Evolutionary conservation across 495 filamentous ascomycete genomes (phyloP).

Genomic region (Ascobolus immersus): DNA sequence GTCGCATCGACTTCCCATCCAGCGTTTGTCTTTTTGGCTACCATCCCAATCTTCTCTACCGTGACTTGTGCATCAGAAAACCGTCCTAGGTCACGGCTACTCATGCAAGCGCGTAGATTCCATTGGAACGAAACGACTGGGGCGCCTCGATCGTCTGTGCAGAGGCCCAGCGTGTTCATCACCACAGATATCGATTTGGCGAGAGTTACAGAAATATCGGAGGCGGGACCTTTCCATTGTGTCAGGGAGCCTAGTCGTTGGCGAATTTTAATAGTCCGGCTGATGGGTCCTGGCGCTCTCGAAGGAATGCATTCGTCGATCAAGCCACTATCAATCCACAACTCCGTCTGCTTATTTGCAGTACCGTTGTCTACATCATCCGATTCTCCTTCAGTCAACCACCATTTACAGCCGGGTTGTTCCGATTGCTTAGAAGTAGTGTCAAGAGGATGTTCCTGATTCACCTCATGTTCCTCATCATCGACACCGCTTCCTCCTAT

Average conservation of each 20-base stretch:
- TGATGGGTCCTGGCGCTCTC: too few species aligned
- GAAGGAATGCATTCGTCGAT: too few species aligned
- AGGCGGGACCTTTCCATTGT: conserved; percentile 2
- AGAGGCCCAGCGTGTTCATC: conserved; percentile 6
- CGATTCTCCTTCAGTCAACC: neutral
- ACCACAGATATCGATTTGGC: conserved; percentile 4
- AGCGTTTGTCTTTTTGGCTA: too few species aligned
- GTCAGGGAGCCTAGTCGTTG: conserved; percentile 3
- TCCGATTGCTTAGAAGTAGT: neutral
- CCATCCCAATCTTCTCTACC: too few species aligned
- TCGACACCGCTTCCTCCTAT: conserved; percentile 1
- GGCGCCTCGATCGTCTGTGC: too few species aligned
- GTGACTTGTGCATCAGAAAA: too few species aligned
- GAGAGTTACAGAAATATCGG: conserved; percentile 1
- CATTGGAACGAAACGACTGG: neutral
- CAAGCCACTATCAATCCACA: neutral
- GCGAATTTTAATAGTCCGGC: too few species aligned
- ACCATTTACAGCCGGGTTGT: neutral
- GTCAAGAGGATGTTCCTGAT: neutral
- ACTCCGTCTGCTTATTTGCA: neutral
- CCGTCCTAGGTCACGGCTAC: too few species aligned
- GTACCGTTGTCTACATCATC: neutral
- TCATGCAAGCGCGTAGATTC: too few species aligned
- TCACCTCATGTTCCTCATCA: neutral
- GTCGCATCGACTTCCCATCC: conserved; percentile 4